Conservation (phyloP, 768 basidiomycete genomes). For the Gymnopilus dilepis region DNA sequence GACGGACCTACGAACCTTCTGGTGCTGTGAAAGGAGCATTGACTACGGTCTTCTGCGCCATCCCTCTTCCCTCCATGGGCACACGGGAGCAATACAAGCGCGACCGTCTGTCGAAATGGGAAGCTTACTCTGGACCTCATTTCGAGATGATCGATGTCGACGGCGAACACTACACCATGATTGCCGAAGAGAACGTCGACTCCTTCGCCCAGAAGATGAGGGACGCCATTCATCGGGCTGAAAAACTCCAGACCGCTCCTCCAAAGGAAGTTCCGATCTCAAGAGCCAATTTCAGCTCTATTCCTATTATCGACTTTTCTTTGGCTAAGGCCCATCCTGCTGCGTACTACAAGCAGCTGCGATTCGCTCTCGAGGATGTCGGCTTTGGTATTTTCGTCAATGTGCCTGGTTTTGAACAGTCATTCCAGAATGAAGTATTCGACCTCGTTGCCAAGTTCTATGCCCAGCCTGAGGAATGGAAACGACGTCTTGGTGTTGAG, state of each 20-base stretch:
- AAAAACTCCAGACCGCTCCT: not conserved
- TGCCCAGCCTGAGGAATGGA: not conserved
- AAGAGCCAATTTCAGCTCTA: not conserved
- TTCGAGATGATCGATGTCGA: slow-evolving; percentile 5
- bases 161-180: slow-evolving; percentile 7
- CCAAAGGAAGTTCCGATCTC: too few species aligned
- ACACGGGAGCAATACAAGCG: too few species aligned
- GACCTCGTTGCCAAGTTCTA: not conserved
- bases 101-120: too few species aligned
- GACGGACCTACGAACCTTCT: not conserved
- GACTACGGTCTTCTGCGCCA: slow-evolving; percentile 1
- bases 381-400: slow-evolving; percentile 5
- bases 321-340: not conserved
- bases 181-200: not conserved
- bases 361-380: slow-evolving; percentile 4
- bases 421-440: slow-evolving; percentile 1
- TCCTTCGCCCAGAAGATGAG: slow-evolving; percentile 1
- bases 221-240: not conserved
- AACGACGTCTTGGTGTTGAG: not conserved
- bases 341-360: not conserved
- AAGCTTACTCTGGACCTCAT: not conserved
- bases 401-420: not conserved
- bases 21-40: not conserved
- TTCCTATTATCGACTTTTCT: not conserved
- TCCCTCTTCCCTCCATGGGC: slow-evolving; percentile 4